Conservation (phyloP, 495 filamentous ascomycete genomes). For the Daldinia childiae region DNA sequence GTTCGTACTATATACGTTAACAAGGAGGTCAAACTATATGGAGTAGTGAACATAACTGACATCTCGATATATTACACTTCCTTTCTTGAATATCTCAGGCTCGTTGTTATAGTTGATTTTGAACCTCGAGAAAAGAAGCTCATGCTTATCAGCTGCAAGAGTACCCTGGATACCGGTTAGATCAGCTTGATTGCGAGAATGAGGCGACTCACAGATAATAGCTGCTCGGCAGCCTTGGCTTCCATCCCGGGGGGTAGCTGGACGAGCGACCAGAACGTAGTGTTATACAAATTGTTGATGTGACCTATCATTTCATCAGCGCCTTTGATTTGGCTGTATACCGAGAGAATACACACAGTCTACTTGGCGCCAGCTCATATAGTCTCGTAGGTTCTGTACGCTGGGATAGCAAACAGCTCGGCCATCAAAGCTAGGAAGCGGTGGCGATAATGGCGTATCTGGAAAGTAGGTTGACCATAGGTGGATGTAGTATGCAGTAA, state of each 20-base stretch:
- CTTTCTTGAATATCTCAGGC: slow-evolving; percentile 89
- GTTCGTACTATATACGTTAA: slow-evolving; percentile 56
- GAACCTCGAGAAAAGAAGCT: slow-evolving; percentile 90
- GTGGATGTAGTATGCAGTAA: slow-evolving; percentile 90
- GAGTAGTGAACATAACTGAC: slow-evolving; percentile 57
- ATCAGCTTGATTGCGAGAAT: background rate
- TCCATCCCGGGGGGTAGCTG: slow-evolving; percentile 79
- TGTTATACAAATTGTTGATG: slow-evolving; percentile 98
- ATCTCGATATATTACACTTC: slow-evolving; percentile 86
- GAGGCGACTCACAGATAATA: slow-evolving; percentile 67
- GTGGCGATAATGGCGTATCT: slow-evolving; percentile 69
- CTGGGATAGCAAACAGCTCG: slow-evolving; percentile 88
- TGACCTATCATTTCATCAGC: slow-evolving; percentile 67
- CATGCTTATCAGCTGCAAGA: slow-evolving; percentile 86
- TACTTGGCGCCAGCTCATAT: slow-evolving; percentile 96
- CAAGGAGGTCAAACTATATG: background rate
- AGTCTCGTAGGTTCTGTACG: slow-evolving; percentile 82
- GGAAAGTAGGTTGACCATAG: slow-evolving; percentile 83
- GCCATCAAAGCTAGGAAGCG: slow-evolving; percentile 90
- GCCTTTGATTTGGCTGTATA: background rate
- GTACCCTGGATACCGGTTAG: slow-evolving; percentile 69
- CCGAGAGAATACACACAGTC: slow-evolving; percentile 73
- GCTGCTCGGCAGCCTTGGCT: slow-evolving; percentile 78
- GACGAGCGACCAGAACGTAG: slow-evolving; percentile 92
- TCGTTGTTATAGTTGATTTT: slow-evolving; percentile 98